A percentile compares a stretch with the other conserved stretches of the same genome.
Conservation (phyloP, 2,329 filamentous ascomycete species). For the Arachnomyces sp. region DNA sequence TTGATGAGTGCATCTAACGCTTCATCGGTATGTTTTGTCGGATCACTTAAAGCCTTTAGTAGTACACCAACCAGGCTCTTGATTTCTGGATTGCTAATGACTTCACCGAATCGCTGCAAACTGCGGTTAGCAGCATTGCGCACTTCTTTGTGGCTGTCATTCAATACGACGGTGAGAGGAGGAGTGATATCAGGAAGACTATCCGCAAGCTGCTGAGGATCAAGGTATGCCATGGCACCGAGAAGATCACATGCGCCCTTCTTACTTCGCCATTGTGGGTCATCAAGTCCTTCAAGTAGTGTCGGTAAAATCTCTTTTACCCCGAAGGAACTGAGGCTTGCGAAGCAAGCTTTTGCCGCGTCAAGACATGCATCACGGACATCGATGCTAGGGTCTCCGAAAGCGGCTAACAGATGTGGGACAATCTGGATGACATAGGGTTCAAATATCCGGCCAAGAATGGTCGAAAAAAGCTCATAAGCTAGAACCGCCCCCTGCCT, state of each 20-base stretch:
- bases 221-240: conserved; percentile 96
- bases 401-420: conserved; percentile 77
- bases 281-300: conserved; percentile 82
- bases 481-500: conserved; percentile 82
- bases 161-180: conserved; percentile 83
- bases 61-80: conserved; percentile 85
- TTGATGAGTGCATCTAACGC: conserved; percentile 91
- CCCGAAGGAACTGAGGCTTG: conserved; percentile 85
- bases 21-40: conserved; percentile 93
- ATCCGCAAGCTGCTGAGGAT: conserved; percentile 84
- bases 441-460: conserved; percentile 84
- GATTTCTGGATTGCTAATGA: conserved; percentile 96
- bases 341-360: conserved; percentile 88
- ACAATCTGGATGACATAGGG: conserved; percentile 95
- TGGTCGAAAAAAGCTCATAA: conserved; percentile 79
- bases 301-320: conserved; percentile 92
- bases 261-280: conserved; percentile 96
- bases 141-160: conserved; percentile 97
- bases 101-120: conserved; percentile 94
- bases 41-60: conserved; percentile 92
- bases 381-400: conserved; percentile 79
- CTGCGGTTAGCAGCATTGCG: conserved; percentile 85
- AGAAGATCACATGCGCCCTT: conserved; percentile 95
- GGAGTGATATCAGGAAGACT: conserved; percentile 96
- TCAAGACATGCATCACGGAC: conserved; percentile 90